These are phyloP conservation scores for Xerocomus nothofagi DNA, from an alignment of 1,284 basidiomycete species.

Conservation along the genomic window DNA sequence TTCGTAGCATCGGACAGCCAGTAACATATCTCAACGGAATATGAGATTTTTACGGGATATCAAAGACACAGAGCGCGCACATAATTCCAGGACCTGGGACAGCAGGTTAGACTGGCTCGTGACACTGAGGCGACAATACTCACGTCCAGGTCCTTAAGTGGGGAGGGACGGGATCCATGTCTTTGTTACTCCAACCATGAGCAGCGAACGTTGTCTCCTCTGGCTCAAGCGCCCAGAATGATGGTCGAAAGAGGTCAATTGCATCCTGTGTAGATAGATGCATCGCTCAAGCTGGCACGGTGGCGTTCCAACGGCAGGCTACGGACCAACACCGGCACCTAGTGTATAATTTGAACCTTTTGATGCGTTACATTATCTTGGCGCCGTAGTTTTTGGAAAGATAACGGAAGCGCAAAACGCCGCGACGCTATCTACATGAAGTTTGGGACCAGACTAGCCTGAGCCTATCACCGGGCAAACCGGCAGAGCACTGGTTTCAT, in stretches of 20 bases:
- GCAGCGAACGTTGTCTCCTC: constrained; percentile 53
- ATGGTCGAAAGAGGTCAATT: constrained; percentile 28
- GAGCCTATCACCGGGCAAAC: no score
- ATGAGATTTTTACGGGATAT: constrained; percentile 1
- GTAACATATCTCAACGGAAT: constrained; percentile 26
- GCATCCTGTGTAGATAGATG: constrained; percentile 2
- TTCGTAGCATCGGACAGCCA: constrained; percentile 47
- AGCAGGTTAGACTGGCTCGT: background rate
- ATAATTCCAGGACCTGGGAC: constrained; percentile 30
- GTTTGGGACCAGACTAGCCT: no score
- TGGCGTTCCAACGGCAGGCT: background rate
- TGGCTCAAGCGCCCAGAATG: constrained; percentile 48
- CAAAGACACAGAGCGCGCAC: constrained; percentile 14
- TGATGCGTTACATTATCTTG: constrained; percentile 7
- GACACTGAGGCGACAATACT: constrained; percentile 10
- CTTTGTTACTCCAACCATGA: constrained; percentile 67
- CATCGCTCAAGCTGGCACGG: constrained; percentile 15
- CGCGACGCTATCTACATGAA: background rate
- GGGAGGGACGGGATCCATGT: constrained; percentile 75
- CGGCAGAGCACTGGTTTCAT: no score
- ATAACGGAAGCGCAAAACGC: constrained; percentile 1
- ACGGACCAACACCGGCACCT: no score
- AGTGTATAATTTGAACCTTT: background rate
- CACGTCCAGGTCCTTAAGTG: constrained; percentile 58
- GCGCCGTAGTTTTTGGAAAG: constrained; percentile 1